Percentiles rank a stretch among this genome's conserved stretches.
Conservation (phyloP, 805 yeast species). For the Yarrowia sp. region DNA sequence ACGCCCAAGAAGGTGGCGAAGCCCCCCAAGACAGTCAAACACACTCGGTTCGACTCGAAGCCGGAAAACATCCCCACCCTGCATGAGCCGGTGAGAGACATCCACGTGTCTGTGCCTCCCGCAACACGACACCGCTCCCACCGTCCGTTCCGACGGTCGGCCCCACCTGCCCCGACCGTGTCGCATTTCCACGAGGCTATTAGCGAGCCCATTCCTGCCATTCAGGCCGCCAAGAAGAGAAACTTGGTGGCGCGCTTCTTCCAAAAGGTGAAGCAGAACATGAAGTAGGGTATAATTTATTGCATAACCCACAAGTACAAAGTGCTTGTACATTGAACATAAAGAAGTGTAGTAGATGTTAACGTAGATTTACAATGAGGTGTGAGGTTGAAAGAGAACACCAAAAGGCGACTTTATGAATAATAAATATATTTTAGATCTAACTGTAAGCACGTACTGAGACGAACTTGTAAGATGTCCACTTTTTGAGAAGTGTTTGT, state of each 20-base stretch:
- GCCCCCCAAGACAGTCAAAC: background rate
- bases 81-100: background rate
- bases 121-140: background rate
- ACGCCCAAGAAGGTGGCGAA: background rate
- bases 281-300: conserved; percentile 12
- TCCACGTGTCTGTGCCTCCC: background rate
- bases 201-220: background rate
- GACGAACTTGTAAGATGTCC: too few species aligned
- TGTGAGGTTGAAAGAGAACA: too few species aligned
- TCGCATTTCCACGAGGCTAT: conserved; percentile 15
- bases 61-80: background rate
- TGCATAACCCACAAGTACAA: background rate
- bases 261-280: conserved; percentile 5
- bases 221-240: conserved; percentile 1
- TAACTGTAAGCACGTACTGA: too few species aligned
- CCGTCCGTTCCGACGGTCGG: background rate
- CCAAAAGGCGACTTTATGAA: too few species aligned
- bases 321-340: background rate
- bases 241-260: conserved; percentile 11
- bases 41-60: conserved; percentile 8
- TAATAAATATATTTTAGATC: too few species aligned
- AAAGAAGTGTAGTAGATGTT: too few species aligned
- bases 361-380: too few species aligned
- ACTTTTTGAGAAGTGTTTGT: too few species aligned
- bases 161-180: background rate